Conservation (phyloP, 805 yeast species). For the Zygosaccharomyces bailii region DNA sequence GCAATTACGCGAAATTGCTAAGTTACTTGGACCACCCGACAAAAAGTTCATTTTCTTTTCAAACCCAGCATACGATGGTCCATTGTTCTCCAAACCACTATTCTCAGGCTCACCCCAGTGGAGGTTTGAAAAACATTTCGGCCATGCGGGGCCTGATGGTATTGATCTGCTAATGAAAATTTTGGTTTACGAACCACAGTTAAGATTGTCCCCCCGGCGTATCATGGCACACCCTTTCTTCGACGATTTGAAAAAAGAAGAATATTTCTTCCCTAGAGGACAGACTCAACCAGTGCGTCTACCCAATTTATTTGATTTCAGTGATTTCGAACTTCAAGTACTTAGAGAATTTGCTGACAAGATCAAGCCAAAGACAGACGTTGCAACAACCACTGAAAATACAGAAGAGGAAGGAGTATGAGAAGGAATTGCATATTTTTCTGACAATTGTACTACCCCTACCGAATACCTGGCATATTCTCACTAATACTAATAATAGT, state of each 20-base stretch:
- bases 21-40: conserved; percentile 85
- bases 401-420: conserved; percentile 4
- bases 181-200: conserved; percentile 85
- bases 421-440: background rate
- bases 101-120: conserved; percentile 53
- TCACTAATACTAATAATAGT: conserved; percentile 6
- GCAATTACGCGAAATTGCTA: conserved; percentile 87
- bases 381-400: conserved; percentile 4
- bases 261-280: conserved; percentile 55
- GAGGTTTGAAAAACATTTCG: conserved; percentile 61
- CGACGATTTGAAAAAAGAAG: conserved; percentile 68
- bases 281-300: conserved; percentile 41
- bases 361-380: conserved; percentile 19
- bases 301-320: conserved; percentile 62
- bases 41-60: conserved; percentile 66
- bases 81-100: conserved; percentile 63
- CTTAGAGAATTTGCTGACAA: conserved; percentile 31
- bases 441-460: background rate
- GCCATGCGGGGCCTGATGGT: conserved; percentile 80
- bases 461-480: conserved; percentile 1
- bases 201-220: conserved; percentile 73
- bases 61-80: conserved; percentile 73
- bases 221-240: conserved; percentile 88
- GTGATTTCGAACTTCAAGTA: conserved; percentile 60
- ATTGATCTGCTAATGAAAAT: conserved; percentile 77